phyloP scores from a whole-genome alignment of 1,284 basidiomycete genomes.

The Cystobasidium pallidum region DNA sequence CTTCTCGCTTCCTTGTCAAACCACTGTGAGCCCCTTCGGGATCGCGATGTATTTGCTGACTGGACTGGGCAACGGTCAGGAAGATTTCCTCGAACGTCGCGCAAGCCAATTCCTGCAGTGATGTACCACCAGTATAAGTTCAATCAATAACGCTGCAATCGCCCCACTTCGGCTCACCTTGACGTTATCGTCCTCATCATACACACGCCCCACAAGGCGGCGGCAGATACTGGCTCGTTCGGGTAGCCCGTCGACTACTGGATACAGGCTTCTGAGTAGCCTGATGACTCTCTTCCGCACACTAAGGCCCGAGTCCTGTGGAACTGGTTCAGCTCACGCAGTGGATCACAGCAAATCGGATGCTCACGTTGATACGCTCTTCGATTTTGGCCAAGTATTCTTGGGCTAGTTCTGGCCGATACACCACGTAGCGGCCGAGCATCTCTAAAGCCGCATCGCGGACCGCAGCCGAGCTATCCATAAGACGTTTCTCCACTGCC shows the following conservation, averaged over 20 bases:
- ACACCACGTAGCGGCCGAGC: slow-evolving; percentile 91
- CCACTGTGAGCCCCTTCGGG: not conserved
- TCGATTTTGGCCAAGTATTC: slow-evolving; percentile 85
- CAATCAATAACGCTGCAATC: not conserved
- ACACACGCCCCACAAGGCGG: slow-evolving; percentile 77
- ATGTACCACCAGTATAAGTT: not conserved
- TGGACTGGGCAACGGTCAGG: slow-evolving; percentile 60
- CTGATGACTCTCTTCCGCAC: slow-evolving; percentile 96
- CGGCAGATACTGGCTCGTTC: slow-evolving; percentile 79
- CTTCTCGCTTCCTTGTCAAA: not conserved
- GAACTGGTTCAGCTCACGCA: not conserved
- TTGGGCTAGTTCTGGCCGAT: slow-evolving; percentile 77
- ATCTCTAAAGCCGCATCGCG: slow-evolving; percentile 94
- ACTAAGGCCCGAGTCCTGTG: slow-evolving; percentile 82
- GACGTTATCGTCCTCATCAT: slow-evolving; percentile 90
- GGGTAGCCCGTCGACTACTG: slow-evolving; percentile 63
- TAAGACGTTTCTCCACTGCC: slow-evolving; percentile 83
- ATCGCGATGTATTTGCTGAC: not conserved
- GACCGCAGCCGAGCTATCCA: slow-evolving; percentile 88
- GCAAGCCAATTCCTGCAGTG: slow-evolving; percentile 72
- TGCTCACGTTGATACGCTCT: slow-evolving; percentile 78
- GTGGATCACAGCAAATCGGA: not conserved
- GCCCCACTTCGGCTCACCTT: slow-evolving; percentile 60
- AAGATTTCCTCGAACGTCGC: slow-evolving; percentile 87
- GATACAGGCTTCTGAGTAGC: slow-evolving; percentile 80